phyloP scores from a whole-genome alignment of 2,329 filamentous ascomycete species.

The Diaporthe ampelina region DNA sequence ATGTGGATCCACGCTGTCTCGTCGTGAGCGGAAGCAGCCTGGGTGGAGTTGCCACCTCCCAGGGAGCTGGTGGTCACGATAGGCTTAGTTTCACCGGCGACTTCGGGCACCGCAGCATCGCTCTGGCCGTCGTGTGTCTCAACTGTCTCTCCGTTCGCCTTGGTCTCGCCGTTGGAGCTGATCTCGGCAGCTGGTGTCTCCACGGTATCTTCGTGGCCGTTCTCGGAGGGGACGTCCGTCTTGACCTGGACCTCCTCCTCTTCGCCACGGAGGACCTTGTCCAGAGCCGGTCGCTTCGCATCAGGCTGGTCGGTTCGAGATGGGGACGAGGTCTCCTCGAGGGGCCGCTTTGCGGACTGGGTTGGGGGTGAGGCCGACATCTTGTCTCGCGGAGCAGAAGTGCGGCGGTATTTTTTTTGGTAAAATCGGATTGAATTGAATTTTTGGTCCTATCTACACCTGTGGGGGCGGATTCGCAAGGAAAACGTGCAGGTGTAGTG shows the following conservation, averaged over 20 bases:
- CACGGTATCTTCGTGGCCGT: slow-evolving; percentile 48
- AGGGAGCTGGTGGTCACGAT: slow-evolving; percentile 51
- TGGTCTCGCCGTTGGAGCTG: slow-evolving; percentile 65
- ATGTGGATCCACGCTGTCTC: slow-evolving; percentile 98
- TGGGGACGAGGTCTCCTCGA: slow-evolving; percentile 97
- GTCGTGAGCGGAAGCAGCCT: slow-evolving; percentile 75
- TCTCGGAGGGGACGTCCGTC: slow-evolving; percentile 55
- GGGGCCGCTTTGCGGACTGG: slow-evolving; percentile 87
- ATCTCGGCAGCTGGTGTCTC: slow-evolving; percentile 53
- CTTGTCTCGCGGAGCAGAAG: slow-evolving; percentile 56
- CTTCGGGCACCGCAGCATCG: slow-evolving; percentile 78
- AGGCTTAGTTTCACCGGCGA: slow-evolving; percentile 65
- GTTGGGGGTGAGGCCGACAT: slow-evolving; percentile 83
- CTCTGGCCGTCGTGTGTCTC: slow-evolving; percentile 71
- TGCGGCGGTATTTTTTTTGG: slow-evolving; percentile 58
- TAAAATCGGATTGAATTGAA: slow-evolving; percentile 62
- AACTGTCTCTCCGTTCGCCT: slow-evolving; percentile 64
- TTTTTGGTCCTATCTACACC: slow-evolving; percentile 81
- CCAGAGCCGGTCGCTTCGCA: slow-evolving; percentile 94
- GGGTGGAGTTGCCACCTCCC: slow-evolving; percentile 55
- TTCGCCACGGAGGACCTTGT: slow-evolving; percentile 86
- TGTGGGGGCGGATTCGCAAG: slow-evolving; percentile 79
- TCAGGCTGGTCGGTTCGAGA: slow-evolving; percentile 95
- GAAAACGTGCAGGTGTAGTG: slow-evolving; percentile 93
- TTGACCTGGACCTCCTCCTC: slow-evolving; percentile 71